These are phyloP conservation scores for Blastosporella zonata DNA, from an alignment of 1,284 basidiomycete species.

Conservation along the genomic window DNA sequence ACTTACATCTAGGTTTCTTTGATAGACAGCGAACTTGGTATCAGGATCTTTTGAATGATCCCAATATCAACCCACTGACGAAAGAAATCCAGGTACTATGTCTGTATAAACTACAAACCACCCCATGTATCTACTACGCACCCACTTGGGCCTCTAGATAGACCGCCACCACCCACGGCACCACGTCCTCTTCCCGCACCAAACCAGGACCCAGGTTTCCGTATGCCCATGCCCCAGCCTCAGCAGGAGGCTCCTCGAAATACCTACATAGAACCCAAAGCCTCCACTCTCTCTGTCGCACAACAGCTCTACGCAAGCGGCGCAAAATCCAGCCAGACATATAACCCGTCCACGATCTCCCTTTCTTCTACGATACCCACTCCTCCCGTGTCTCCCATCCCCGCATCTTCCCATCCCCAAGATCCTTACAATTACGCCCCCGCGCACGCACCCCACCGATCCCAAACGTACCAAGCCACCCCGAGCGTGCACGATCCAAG, in stretches of 20 bases:
- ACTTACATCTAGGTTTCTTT: not conserved
- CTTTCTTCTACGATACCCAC: slow-evolving; percentile 10
- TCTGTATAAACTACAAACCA: slow-evolving; percentile 23
- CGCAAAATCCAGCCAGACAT: slow-evolving; percentile 1
- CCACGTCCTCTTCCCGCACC: not conserved
- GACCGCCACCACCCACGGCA: not conserved
- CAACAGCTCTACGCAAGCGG: slow-evolving; percentile 21
- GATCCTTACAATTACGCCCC: not conserved
- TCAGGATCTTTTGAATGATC: not conserved
- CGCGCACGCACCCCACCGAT: slow-evolving; percentile 1
- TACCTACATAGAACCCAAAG: not conserved
- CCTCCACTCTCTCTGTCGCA: slow-evolving; percentile 14
- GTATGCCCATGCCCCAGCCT: slow-evolving; percentile 2
- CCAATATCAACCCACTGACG: not conserved
- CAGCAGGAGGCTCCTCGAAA: not conserved
- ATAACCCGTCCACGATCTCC: not conserved
- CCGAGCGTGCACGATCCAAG: not conserved
- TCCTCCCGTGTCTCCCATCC: slow-evolving; percentile 11
- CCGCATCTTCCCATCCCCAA: not conserved
- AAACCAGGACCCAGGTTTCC: not conserved
- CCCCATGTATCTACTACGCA: slow-evolving; percentile 26
- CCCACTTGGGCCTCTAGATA: slow-evolving; percentile 19
- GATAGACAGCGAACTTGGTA: slow-evolving; percentile 14
- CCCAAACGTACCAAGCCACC: slow-evolving; percentile 14
- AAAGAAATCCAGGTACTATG: slow-evolving; percentile 26